A percentile compares a stretch with the other conserved stretches of the same genome.
phyloP scores from a whole-genome alignment of 2,329 filamentous ascomycete genomes.

The Pezicula carpinea region DNA sequence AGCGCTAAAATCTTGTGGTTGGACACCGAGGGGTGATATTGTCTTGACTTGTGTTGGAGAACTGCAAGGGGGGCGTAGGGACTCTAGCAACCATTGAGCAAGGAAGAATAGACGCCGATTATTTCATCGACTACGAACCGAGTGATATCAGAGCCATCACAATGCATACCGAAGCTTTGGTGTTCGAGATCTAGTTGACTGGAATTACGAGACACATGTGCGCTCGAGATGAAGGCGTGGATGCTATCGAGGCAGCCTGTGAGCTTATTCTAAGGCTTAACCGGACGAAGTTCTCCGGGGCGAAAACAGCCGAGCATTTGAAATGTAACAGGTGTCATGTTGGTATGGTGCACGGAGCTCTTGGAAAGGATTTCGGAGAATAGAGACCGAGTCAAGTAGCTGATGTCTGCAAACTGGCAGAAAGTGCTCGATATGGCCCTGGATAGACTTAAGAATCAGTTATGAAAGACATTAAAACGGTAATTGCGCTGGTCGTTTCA shows the following conservation, averaged over 20 bases:
- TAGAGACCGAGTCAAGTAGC: not conserved
- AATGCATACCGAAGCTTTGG: not conserved
- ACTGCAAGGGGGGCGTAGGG: not conserved
- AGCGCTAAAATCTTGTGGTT: not conserved
- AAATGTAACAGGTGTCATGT: not conserved
- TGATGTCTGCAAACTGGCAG: not conserved
- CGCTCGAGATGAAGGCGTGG: not conserved
- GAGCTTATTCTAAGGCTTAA: not conserved
- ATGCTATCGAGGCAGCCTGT: not conserved
- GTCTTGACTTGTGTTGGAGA: not conserved
- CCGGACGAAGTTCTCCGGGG: not conserved
- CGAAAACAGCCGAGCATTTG: not conserved
- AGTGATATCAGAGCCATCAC: not conserved
- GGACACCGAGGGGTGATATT: not conserved
- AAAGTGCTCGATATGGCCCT: constrained; percentile 1
- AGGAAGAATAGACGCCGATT: not conserved
- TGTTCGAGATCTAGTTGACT: not conserved
- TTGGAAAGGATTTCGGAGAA: not conserved
- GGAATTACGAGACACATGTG: not conserved
- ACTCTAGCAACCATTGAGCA: not conserved
- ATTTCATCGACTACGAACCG: constrained; percentile 1
- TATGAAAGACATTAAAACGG: not conserved
- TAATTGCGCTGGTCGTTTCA: not conserved
- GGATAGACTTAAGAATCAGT: not conserved
- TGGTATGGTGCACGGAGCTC: not conserved